Base-by-base conservation (phyloP, 2,329 filamentous ascomycete species). In the Shiraia bambusicola region DNA sequence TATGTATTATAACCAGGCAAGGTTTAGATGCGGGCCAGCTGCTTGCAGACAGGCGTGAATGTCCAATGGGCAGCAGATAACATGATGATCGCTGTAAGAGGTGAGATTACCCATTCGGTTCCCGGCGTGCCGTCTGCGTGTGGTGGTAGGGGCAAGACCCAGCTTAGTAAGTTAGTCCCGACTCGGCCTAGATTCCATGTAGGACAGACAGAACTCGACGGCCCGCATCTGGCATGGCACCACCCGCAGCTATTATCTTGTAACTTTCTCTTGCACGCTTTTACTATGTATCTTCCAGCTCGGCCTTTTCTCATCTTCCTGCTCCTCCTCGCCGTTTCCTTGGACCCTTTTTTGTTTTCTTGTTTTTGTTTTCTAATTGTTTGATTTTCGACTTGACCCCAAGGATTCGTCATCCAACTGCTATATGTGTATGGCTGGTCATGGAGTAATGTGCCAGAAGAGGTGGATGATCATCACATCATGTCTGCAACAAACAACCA, bases 391-490 rank as follows among this genome's bases (percentile, higher is more conserved):
- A 29, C 15, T 13, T 14, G n/a, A n/a, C n/a, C n/a, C n/a, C n/a
- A n/a, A n/a, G 19, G 19, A 5, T 22, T 22, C 19, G 19, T 22
- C 19, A n/a, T n/a, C n/a, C n/a, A n/a, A n/a, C n/a, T n/a, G n/a
- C n/a, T n/a, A n/a, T 22, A 22, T 13, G 14, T 31, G 10, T 31
- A 16, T 15, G 29, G 9, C 3, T 31, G 29, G 12, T 6, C 14
- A 15, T 14, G 17, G 14, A 16, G 29, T 31, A 13, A 16, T 31
- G 15, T 11, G 13, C 14, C 14, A 16, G 29, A 11, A 16, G 29
- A 37, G 16, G 10, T 17, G 28, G 30, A 49, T 38, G 41, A 56
- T 50, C 19, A 22, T 22, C 8, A 8, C 19, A 22, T 22, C 19
- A 22, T 22, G 19, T 22, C 19, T 22, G 38, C 42, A 29, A 34